Evolutionary conservation across 2,329 filamentous ascomycete species (phyloP), one percentile per base, ranked within the genome.

Genomic region (Hymenoscyphus scutula): DNA sequence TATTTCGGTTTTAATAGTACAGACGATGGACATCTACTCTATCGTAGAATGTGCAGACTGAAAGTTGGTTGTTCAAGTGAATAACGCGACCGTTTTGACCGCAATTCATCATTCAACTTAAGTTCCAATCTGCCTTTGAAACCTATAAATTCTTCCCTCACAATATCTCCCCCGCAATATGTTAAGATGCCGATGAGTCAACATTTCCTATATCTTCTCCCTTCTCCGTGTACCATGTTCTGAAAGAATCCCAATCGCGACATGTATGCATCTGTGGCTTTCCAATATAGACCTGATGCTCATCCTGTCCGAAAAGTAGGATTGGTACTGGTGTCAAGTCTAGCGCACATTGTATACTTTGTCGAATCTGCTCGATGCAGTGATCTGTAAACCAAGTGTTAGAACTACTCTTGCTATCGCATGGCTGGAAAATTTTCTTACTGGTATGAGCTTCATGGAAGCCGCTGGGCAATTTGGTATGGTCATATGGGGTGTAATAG

Each of bases 301-400:
- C 32, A 7, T 53, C 63, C 10, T 63, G 54, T 8, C 65, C 62
- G 57, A 59, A 64, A 23, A 62, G 63, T 19, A 55, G 34, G 5
- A 67, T 29, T 8, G 57, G 57, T 6, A 67, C 62, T 10, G 63
- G 65, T 5, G 64, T 66, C 32, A 68, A 53, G 57, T 69, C 64
- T n/a, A 59, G 62, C 19, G 61, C 65, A 48, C 64, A 69, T 56
- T 67, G 41, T 11, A 68, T 64, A 1, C 5, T 66, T 61, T 67
- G 62, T n/a, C 66, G 64, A 29, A 68, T 58, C 56, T 69, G 61
- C 6, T 69, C 66, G 17, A 67, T 55, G 53, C 66, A 69, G 59
- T 69, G 64, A 32, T 68, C 65, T 65, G 25, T 13, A n/a, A 3
- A 30, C 29, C 29, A n/a, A 51, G 25, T n/a, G 27, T 54, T 30